Evolutionary conservation across 345 rosid genomes (phyloP).

Genomic region (Lenwebbia sp.): DNA sequence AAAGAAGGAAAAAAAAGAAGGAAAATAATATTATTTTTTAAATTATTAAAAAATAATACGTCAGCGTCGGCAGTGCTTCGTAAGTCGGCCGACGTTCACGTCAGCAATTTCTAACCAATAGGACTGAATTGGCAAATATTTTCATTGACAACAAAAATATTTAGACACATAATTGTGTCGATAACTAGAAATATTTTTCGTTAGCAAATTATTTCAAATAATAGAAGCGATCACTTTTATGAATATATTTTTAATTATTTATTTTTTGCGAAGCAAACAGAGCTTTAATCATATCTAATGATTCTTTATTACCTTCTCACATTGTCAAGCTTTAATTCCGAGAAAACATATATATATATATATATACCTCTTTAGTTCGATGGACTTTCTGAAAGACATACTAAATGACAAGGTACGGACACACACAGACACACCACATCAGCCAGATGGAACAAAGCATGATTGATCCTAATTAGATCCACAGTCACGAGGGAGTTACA

Average conservation of each 20-base stretch:
- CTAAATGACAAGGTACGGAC: background rate
- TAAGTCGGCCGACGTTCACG: too few species aligned
- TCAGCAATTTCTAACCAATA: too few species aligned
- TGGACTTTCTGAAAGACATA: background rate
- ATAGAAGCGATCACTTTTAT: fast-evolving
- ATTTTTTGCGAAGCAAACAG: fast-evolving
- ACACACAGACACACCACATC: background rate
- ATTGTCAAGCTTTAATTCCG: background rate
- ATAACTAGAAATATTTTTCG: fast-evolving
- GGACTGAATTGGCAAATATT: background rate
- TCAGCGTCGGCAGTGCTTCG: fast-evolving
- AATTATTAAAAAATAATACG: too few species aligned
- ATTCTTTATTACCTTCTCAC: background rate
- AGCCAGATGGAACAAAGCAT: background rate
- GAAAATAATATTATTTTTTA: too few species aligned
- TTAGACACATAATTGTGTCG: background rate
- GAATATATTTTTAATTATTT: background rate
- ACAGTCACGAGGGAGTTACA: background rate
- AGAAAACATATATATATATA: background rate
- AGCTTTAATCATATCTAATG: background rate
- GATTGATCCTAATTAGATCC: background rate
- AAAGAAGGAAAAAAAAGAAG: too few species aligned
- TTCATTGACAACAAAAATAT: background rate
- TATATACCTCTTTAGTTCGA: background rate
- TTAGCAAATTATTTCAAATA: background rate